Evolutionary conservation across 2,329 filamentous ascomycete species (phyloP), one percentile per base, ranked within the genome.

Genomic region (Exophiala lecanii-corni): DNA sequence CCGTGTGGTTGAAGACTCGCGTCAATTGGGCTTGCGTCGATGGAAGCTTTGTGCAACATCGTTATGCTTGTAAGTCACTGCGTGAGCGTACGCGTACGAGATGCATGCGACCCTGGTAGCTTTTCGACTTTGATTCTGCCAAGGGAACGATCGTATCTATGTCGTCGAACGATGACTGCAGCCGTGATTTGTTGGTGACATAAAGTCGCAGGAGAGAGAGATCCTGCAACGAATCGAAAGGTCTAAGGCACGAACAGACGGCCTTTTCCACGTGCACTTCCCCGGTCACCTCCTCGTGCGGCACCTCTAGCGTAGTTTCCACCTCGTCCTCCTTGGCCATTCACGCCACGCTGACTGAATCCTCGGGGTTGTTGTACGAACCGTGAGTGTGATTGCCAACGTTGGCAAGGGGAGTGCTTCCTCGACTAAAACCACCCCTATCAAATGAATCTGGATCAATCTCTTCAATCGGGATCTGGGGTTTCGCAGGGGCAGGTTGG

Each of bases 371-470:
- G 34, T 43, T 44, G 39, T 36, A 45, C 5, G 47, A 36, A 34
- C 17, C 38, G 13, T 23, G 44, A 16, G 36, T 41, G 19, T 45
- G 36, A 31, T 35, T 50, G 35, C 50, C 44, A 13, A 49, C 49
- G 19, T 54, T 55, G 19, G 50, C 52, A 15, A 55, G 51, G n/a
- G 51, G 52, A 34, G 43, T 51, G 33, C 49, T 54, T 19, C 54
- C 50, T 16, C 55, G 54, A 4, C 48, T 54, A 42, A 56, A 57
- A 37, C 50, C 51, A 12, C 55, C 55, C 13, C 69, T 67, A 49
- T 65, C 71, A 50, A 72, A 72, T 1, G 69, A 72, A 52, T 72
- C 62, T 1, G 69, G 69, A 39, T 72, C 69, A 33, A 72, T 72
- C 9, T 69, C 69, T 41, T 67, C 60, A 3, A 67, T 67, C 1